A percentile compares a stretch with the other conserved stretches of the same genome.
These are phyloP conservation scores for Rhizopus stolonifer DNA, from an alignment of 371 early-diverging fungal genomes.

Conservation along the genomic window DNA sequence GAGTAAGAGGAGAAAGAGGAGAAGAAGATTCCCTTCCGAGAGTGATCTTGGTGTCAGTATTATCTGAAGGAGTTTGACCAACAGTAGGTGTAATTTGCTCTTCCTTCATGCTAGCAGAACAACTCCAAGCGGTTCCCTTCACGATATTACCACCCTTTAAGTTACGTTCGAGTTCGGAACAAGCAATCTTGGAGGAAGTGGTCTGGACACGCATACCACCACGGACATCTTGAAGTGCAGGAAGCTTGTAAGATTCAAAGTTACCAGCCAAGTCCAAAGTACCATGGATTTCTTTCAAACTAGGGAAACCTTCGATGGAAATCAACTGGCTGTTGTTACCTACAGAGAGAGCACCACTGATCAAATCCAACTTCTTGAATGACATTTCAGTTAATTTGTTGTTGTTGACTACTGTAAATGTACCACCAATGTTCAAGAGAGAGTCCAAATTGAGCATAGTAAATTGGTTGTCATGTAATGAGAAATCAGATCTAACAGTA, in stretches of 20 bases:
- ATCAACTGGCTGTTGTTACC: slow-evolving; percentile 57
- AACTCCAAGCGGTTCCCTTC: slow-evolving; percentile 48
- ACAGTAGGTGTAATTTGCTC: slow-evolving; percentile 39
- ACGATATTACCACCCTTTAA: slow-evolving; percentile 41
- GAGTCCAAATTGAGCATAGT: slow-evolving; percentile 31
- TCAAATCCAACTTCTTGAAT: slow-evolving; percentile 41
- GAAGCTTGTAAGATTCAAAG: slow-evolving; percentile 44
- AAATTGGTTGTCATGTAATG: slow-evolving; percentile 57
- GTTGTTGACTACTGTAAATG: slow-evolving; percentile 55
- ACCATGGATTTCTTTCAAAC: slow-evolving; percentile 48
- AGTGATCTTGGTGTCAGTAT: background rate
- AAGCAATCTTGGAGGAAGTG: slow-evolving; percentile 34
- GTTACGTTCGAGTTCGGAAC: slow-evolving; percentile 34
- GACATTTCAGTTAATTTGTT: slow-evolving; percentile 47
- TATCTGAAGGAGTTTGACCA: slow-evolving; percentile 25
- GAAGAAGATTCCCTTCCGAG: background rate
- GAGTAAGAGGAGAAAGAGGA: too few relatives aligned
- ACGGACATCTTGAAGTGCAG: slow-evolving; percentile 49
- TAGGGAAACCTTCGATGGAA: slow-evolving; percentile 49
- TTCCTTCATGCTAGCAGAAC: slow-evolving; percentile 39
- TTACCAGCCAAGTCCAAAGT: slow-evolving; percentile 53
- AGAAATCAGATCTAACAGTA: slow-evolving; percentile 37
- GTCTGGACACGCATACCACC: slow-evolving; percentile 55
- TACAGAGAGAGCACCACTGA: slow-evolving; percentile 58
- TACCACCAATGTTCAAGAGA: slow-evolving; percentile 48